These are phyloP conservation scores for Protomyces inouyei DNA, from an alignment of 1,139 yeast species.

Conservation along the genomic window DNA sequence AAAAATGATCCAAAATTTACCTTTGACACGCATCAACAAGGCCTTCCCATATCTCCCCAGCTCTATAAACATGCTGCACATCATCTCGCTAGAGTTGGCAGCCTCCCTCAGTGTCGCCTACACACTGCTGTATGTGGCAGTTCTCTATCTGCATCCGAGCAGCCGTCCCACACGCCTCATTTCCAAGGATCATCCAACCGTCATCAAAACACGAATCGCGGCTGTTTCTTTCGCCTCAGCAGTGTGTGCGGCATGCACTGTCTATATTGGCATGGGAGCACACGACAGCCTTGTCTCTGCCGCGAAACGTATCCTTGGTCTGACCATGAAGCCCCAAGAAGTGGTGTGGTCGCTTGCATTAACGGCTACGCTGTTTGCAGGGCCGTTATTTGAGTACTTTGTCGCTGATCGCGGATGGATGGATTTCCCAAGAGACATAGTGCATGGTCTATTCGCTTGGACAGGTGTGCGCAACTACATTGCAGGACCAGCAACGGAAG, in stretches of 20 bases:
- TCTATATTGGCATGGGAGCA: slow-evolving; percentile 41
- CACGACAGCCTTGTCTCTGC: slow-evolving; percentile 19
- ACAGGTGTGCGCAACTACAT: slow-evolving; percentile 30
- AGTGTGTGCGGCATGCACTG: slow-evolving; percentile 35
- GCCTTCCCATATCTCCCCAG: not conserved
- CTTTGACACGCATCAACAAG: not conserved
- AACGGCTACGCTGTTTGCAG: slow-evolving; percentile 46
- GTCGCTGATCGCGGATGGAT: slow-evolving; percentile 35
- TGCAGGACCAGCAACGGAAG: slow-evolving; percentile 83
- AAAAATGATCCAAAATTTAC: not conserved
- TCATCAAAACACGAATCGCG: slow-evolving; percentile 44
- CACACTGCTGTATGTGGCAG: slow-evolving; percentile 39
- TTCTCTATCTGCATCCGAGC: slow-evolving; percentile 36
- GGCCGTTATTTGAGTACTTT: slow-evolving; percentile 52
- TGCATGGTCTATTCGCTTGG: slow-evolving; percentile 34
- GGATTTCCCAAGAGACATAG: slow-evolving; percentile 28
- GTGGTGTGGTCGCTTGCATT: slow-evolving; percentile 37
- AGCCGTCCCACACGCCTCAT: slow-evolving; percentile 38
- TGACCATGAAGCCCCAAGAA: slow-evolving; percentile 30
- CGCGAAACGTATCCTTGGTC: slow-evolving; percentile 31
- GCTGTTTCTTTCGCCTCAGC: slow-evolving; percentile 41
- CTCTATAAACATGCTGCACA: not conserved
- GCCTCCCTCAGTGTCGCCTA: slow-evolving; percentile 27
- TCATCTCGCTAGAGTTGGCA: slow-evolving; percentile 37
- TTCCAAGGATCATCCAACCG: slow-evolving; percentile 38